These are phyloP conservation scores for Ceratocystis harringtonii DNA, from an alignment of 2,329 filamentous ascomycete species.

Conservation along the genomic window DNA sequence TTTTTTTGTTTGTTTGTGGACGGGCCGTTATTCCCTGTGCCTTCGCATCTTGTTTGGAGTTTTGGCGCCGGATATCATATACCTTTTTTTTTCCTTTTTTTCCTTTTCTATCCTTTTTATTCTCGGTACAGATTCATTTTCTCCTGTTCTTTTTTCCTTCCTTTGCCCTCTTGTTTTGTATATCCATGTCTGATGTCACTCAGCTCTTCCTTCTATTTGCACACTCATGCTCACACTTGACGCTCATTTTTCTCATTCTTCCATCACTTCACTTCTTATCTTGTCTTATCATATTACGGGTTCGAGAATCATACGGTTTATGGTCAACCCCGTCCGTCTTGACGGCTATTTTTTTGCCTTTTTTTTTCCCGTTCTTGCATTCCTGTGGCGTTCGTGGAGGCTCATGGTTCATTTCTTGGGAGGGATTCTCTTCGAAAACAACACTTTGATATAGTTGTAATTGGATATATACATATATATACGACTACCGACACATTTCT, in stretches of 20 bases:
- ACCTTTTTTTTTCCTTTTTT: conserved; percentile 7
- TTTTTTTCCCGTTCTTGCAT: not conserved
- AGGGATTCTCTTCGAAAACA: not conserved
- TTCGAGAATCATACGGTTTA: not conserved
- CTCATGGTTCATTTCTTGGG: not conserved
- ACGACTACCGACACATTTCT: not conserved
- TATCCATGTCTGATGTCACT: not conserved
- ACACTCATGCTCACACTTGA: not conserved
- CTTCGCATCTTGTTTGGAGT: conserved; percentile 12
- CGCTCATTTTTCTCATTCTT: not conserved
- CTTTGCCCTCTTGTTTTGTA: not conserved
- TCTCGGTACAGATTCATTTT: not conserved
- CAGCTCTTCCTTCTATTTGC: not conserved
- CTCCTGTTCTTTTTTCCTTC: not conserved
- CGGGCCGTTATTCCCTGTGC: conserved; percentile 8
- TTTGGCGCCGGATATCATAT: conserved; percentile 10
- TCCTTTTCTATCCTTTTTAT: not conserved
- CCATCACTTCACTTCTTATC: not conserved
- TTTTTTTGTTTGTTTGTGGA: not conserved
- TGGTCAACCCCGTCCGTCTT: not conserved
- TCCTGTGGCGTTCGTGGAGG: not conserved
- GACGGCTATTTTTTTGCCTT: not conserved
- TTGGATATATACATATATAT: not conserved
- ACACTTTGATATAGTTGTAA: not conserved
- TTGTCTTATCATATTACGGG: not conserved